Evolutionary conservation across 2,329 filamentous ascomycete species (phyloP).

Genomic region (Stagonosporopsis rhizophila): DNA sequence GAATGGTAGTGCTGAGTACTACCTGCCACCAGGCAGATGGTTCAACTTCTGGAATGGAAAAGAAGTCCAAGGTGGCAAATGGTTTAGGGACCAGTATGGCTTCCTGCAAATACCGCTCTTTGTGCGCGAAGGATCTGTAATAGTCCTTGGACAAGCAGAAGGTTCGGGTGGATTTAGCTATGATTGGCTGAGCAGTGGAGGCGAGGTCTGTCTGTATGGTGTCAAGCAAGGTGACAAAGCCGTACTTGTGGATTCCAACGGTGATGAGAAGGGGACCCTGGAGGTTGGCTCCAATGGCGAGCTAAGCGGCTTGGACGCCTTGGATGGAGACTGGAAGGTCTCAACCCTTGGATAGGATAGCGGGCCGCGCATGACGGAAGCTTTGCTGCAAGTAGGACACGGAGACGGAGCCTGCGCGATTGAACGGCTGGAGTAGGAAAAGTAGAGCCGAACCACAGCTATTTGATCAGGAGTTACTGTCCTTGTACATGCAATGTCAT

Average conservation of each 20-base stretch:
- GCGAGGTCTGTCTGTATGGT: slow-evolving; percentile 50
- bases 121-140: slow-evolving; percentile 49
- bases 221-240: slow-evolving; percentile 45
- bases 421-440: background rate
- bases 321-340: slow-evolving; percentile 48
- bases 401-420: slow-evolving; percentile 3
- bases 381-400: slow-evolving; percentile 7
- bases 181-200: slow-evolving; percentile 50
- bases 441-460: background rate
- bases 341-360: slow-evolving; percentile 33
- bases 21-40: slow-evolving; percentile 63
- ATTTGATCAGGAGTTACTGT: background rate
- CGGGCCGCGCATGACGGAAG: slow-evolving; percentile 4
- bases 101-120: slow-evolving; percentile 53
- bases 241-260: slow-evolving; percentile 45
- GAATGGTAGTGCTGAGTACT: slow-evolving; percentile 70
- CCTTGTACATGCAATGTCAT: background rate
- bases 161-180: slow-evolving; percentile 50
- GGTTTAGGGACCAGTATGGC: slow-evolving; percentile 53
- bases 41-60: slow-evolving; percentile 58
- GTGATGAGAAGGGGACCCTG: slow-evolving; percentile 40
- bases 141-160: slow-evolving; percentile 51
- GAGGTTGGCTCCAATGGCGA: slow-evolving; percentile 38
- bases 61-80: slow-evolving; percentile 52
- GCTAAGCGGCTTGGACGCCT: slow-evolving; percentile 36